Evolutionary conservation across 805 yeast genomes (phyloP).

Genomic region (Metschnikowia henanensis): DNA sequence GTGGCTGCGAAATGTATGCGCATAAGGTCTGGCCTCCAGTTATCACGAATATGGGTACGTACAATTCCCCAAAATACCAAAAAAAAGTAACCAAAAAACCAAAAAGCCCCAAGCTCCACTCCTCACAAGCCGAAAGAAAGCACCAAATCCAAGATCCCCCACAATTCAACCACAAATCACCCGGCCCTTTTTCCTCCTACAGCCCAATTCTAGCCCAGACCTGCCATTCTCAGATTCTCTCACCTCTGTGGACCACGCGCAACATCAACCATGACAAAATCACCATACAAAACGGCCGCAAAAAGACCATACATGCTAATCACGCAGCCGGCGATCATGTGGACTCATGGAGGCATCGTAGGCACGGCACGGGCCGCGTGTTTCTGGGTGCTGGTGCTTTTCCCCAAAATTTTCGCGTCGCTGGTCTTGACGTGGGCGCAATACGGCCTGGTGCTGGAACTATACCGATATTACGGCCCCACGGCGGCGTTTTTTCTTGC

Average conservation of each 20-base stretch:
- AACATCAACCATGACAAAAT: neutral
- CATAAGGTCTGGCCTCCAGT: no score
- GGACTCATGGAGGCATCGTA: slow-evolving; percentile 15
- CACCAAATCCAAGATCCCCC: no score
- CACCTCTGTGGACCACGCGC: slow-evolving; percentile 10
- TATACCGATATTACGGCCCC: slow-evolving; percentile 20
- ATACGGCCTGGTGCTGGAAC: slow-evolving; percentile 34
- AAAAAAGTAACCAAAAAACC: no score
- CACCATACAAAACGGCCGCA: neutral
- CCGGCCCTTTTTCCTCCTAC: no score
- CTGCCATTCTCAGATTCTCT: no score
- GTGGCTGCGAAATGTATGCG: no score
- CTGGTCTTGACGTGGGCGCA: slow-evolving; percentile 48
- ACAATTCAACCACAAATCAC: no score
- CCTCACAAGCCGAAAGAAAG: no score
- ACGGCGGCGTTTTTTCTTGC: slow-evolving; percentile 15
- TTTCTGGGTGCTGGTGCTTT: slow-evolving; percentile 37
- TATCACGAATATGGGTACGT: no score
- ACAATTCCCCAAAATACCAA: no score
- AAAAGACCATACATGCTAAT: slow-evolving; percentile 13
- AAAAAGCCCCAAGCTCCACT: no score
- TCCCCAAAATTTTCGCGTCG: slow-evolving; percentile 51
- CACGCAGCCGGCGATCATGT: slow-evolving; percentile 16
- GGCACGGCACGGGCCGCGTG: slow-evolving; percentile 24
- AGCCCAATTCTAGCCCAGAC: no score